Base-by-base conservation (phyloP, 169 alveolate species). In the Plasmodium knowlesi region DNA sequence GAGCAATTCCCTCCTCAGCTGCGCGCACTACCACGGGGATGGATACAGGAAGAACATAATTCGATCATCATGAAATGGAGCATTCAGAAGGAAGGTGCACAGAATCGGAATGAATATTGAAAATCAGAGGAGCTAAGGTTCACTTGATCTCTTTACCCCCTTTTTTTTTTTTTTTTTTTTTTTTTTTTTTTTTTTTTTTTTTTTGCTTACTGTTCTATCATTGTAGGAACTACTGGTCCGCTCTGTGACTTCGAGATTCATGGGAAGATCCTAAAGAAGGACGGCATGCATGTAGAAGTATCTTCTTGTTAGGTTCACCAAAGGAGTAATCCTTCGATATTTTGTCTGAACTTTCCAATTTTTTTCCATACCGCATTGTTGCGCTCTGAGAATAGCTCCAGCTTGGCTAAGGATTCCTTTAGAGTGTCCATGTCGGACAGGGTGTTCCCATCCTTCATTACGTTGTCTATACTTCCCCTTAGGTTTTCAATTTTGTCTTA, bases 401-500 rank as follows among this genome's bases (percentile, higher is more conserved):
- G 43, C 22, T 86, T 76, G 39, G 39, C 41, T 41, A 86, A 41
- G 1, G 93, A 86, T 3, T 78, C 41, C n/a, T 76, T 86, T 73
- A 86, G 76, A 8, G 76, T 53, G n/a, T 86, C 41, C 61, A 86
- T 3, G 6, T 86, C 93, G 28, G 72, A 41, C 30, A 32, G 72
- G 34, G 86, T 1, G n/a, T 53, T 74, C n/a, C 81, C 85, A 73
- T 86, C 86, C 14, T 86, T 34, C 28, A 86, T 22, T 46, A 86
- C 34, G 76, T 76, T 54, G 43, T 76, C 93, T 9, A 86, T 37
- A 28, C 83, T 86, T 8, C 80, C 80, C 43, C 76, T 86, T 54
- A 86, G 9, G 54, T 73, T 84, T 50, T 86, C 93, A 76, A 86
- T 74, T 32, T 86, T 37, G 57, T 86, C 93, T 86, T 53, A 50